Conservation (phyloP, 768 basidiomycete genomes). For the Tulasnella sp. region DNA sequence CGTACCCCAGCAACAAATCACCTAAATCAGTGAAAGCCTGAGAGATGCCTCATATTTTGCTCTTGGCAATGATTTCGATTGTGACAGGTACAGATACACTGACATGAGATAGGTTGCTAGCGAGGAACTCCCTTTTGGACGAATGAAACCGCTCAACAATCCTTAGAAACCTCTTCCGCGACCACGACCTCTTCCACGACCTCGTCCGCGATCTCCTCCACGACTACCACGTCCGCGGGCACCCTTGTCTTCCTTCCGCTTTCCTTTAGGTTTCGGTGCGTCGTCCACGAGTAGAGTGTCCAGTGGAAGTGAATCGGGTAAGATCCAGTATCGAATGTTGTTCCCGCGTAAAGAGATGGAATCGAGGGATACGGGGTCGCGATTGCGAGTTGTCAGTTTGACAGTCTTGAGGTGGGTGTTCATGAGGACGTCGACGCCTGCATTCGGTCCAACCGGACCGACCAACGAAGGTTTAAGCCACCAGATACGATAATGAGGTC, state of each 20-base stretch:
- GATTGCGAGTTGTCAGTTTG: constrained; percentile 90
- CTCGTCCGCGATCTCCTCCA: constrained; percentile 38
- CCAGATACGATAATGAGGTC: background rate
- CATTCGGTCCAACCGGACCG: background rate
- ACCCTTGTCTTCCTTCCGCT: constrained; percentile 64
- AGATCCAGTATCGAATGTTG: constrained; percentile 92
- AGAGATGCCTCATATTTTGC: background rate
- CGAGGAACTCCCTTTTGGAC: background rate
- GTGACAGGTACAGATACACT: background rate
- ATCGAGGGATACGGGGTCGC: constrained; percentile 82
- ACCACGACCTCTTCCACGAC: constrained; percentile 51
- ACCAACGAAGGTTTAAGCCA: background rate
- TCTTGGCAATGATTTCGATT: background rate
- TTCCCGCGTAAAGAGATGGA: constrained; percentile 92
- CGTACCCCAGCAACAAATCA: background rate
- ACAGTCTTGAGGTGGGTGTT: constrained; percentile 98
- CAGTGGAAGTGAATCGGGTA: constrained; percentile 95
- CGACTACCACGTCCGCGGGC: constrained; percentile 41
- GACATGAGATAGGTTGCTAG: background rate
- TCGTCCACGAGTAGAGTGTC: constrained; percentile 98
- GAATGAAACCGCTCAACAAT: background rate
- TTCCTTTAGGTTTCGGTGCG: constrained; percentile 88
- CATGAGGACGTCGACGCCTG: constrained; percentile 99
- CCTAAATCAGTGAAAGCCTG: background rate
- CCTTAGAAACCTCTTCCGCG: constrained; percentile 48